Evolutionary conservation across 1,284 basidiomycete genomes (phyloP), one percentile per base, ranked within the genome.

Genomic region (Trichosporon ovoides): DNA sequence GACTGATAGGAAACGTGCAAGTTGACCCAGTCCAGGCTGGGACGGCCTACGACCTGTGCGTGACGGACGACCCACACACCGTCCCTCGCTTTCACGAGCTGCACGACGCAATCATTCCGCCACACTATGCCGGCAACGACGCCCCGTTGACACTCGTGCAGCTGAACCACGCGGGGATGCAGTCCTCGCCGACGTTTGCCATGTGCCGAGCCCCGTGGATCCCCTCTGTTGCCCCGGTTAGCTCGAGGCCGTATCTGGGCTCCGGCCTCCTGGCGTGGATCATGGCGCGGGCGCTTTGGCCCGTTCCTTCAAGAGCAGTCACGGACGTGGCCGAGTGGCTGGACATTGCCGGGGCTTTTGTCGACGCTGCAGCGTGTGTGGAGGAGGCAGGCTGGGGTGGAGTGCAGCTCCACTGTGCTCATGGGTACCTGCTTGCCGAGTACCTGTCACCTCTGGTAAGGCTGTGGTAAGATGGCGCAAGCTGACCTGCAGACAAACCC

Each of bases 351-450:
- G 77, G 80, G 1, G 80, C 78, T 12, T 98, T 97, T 68, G 82
- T 88, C 2, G 79, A 80, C 50, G 89, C 86, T 2, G 89, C 91
- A 1, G 72, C 78, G 55, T 69, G 88, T 34, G 89, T 90, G 13
- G 75, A 81, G 16, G 75, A 83, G 55, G 80, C 87, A 22, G 91
- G 91, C 0, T 96, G 94, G 72, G 90, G 96, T 66, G 94, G 94
- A 0, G 79, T 96, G 12, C 85, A 98, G 70, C 65, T 98, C 19
- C 94, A 98, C 75, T 88, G 83, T 31, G 87, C 88, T 2, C 93
- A 96, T 78, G 92, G 92, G 22, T 93, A 96, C 73, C 81, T 96
- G 18, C 78, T 97, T 16, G 83, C 91, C 0, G 86, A 91, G 64
- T 95, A 94, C 71, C 80, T 97, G 38, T 91, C 86, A 4, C 83